Base-by-base conservation (phyloP, 129 eudicot genomes). In the Flaveria bidentis region DNA sequence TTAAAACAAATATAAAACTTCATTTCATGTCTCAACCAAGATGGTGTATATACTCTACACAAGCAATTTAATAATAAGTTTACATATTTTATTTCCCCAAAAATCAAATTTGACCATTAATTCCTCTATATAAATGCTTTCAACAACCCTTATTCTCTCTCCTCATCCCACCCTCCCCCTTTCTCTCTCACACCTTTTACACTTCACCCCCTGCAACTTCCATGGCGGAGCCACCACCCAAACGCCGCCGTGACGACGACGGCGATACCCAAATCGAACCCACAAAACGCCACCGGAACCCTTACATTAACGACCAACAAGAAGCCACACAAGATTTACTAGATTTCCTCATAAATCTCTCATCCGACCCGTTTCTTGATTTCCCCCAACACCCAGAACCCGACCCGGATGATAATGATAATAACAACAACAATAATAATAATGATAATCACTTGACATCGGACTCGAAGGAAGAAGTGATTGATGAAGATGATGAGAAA, bases 101-200 rank as follows among this genome's bases (percentile, higher is more conserved):
- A 63, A 66, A 44, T 30, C 1, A 66, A 55, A 72, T 55, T 73
- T 80, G 79, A 73, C 55, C 71, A 67, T 53, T 25, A 64, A 36
- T n/a, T 28, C 77, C 62, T 82, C 94, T 89, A 86, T 89, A 89
- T 86, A 89, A 81, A 45, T 78, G 76, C 73, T 70, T 78, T 80
- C 82, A 17, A 50, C 80, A 69, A 79, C 51, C 65, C 74, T 53
- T 76, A 74, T 80, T 85, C 91, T 88, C 91, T 88, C 91, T 86
- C 87, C 81, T 89, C 94, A 84, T 30, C 82, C 82, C 63, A 69
- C 60, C 63, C 73, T 41, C 30, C 60, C 15, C 44, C 41, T 55
- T 66, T 49, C 69, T 67, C 72, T 53, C 79, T 36, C 63, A 6
- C 74, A 25, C 14, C 53, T 14, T 79, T 80, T 73, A 80, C 83